Conservation (phyloP, 1,139 yeast genomes). For the Kodamaea arcana region DNA sequence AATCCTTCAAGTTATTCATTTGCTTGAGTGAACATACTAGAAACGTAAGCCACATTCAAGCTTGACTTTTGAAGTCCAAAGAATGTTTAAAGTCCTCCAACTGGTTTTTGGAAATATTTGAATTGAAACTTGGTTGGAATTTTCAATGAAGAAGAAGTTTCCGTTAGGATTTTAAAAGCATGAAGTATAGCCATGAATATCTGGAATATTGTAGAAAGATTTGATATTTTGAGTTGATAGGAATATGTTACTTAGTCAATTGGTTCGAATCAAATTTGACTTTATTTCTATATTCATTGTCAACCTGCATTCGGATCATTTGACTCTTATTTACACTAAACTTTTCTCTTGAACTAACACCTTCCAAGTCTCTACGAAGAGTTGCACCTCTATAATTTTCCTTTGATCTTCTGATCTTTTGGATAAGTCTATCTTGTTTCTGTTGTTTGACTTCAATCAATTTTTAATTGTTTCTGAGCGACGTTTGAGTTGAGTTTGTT, state of each 20-base stretch:
- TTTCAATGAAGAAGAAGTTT: constrained; percentile 12
- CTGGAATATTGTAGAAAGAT: neutral
- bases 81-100: constrained; percentile 6
- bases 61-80: no score
- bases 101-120: constrained; percentile 13
- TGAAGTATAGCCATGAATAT: constrained; percentile 17
- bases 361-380: neutral
- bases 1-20: no score
- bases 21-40: no score
- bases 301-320: neutral
- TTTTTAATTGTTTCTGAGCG: constrained; percentile 6
- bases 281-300: neutral
- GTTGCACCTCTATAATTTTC: neutral
- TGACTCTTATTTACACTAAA: neutral
- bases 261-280: no score
- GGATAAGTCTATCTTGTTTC: neutral
- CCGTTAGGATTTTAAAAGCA: constrained; percentile 23
- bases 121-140: constrained; percentile 29
- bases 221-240: no score
- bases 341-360: neutral
- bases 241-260: no score
- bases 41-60: no score
- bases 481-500: constrained; percentile 1
- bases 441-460: constrained; percentile 3
- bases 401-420: neutral